Evolutionary conservation across 768 basidiomycete genomes (phyloP).

Genomic region (Agaricus sinodeliciosus): DNA sequence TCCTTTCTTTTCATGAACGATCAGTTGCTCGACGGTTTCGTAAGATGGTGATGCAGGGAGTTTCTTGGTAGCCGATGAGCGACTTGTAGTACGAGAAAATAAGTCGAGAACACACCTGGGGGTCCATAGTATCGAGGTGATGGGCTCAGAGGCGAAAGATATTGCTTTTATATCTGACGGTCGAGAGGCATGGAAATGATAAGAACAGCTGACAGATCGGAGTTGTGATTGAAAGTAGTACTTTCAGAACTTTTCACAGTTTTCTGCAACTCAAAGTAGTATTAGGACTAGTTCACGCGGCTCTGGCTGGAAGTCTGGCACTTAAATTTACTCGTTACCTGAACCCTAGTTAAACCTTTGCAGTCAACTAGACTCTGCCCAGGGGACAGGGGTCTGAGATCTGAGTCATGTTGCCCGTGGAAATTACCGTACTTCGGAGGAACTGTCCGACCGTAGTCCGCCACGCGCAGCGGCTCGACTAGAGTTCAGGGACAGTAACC

Average conservation of each 20-base stretch:
- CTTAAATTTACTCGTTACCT: no score
- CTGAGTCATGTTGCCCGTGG: no score
- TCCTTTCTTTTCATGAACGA: conserved; percentile 75
- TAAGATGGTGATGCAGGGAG: conserved; percentile 67
- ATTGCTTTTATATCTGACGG: conserved; percentile 1
- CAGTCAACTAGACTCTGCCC: no score
- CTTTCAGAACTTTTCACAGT: not conserved
- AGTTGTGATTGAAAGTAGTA: not conserved
- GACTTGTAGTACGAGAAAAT: not conserved
- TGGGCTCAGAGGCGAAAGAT: not conserved
- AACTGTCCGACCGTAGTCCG: no score
- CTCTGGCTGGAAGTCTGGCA: no score
- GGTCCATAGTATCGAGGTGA: conserved; percentile 32
- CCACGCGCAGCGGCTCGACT: no score
- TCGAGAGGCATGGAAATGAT: not conserved
- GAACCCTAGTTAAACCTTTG: no score
- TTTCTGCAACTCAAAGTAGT: no score
- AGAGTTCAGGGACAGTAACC: no score
- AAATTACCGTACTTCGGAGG: no score
- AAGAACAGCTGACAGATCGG: not conserved
- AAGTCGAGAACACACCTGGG: conserved; percentile 31
- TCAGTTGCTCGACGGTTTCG: conserved; percentile 67
- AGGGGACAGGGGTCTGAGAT: no score
- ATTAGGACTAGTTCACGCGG: no score
- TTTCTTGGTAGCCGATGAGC: conserved; percentile 34